These are phyloP conservation scores for Phytophthora gonapodyides DNA, from an alignment of 352 stramenopile genomes.

Conservation along the genomic window DNA sequence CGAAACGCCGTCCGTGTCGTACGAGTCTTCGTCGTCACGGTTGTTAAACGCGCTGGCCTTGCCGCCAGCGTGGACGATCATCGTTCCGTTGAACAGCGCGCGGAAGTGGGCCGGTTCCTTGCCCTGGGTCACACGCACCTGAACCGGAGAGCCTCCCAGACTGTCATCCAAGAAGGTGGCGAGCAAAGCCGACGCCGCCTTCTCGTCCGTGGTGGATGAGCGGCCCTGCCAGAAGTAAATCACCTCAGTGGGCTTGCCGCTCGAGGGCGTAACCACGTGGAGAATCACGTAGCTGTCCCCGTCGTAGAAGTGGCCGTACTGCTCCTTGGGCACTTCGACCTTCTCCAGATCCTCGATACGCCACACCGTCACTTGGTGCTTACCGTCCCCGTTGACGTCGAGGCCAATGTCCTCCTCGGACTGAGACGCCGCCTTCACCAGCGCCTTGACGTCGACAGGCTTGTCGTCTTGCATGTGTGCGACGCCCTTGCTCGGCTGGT, in stretches of 20 bases:
- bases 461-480: conserved; percentile 49
- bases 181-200: conserved; percentile 70
- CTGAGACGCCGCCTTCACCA: conserved; percentile 47
- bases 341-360: conserved; percentile 92
- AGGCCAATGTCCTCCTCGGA: conserved; percentile 76
- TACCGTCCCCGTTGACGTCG: conserved; percentile 68
- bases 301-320: conserved; percentile 93
- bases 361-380: conserved; percentile 88
- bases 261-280: conserved; percentile 69
- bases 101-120: conserved; percentile 90
- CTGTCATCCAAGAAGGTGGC: conserved; percentile 83
- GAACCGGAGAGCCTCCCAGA: conserved; percentile 81
- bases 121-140: conserved; percentile 87
- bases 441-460: conserved; percentile 59
- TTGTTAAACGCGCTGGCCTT: conserved; percentile 91
- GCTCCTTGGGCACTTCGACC: conserved; percentile 70
- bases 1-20: conserved; percentile 85
- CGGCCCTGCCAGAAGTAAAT: conserved; percentile 95
- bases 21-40: conserved; percentile 77
- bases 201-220: conserved; percentile 87
- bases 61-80: conserved; percentile 91
- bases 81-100: conserved; percentile 88
- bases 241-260: conserved; percentile 74
- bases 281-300: conserved; percentile 97
- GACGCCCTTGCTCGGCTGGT: conserved; percentile 52